A percentile compares a stretch with the other conserved stretches of the same genome.
Conservation (phyloP, 441 rosid species). For the Pelargonium hybrid region DNA sequence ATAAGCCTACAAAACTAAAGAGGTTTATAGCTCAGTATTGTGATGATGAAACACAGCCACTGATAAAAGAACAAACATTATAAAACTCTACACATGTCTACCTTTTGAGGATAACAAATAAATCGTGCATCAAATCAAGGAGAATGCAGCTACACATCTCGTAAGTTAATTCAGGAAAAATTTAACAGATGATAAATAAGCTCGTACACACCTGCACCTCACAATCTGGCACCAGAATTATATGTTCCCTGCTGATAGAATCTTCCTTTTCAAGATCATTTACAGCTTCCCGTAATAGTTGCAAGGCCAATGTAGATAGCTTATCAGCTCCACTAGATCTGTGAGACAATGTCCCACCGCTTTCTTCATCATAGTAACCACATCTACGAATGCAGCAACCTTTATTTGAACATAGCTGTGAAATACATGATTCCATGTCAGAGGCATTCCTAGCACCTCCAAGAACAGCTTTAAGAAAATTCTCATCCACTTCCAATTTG, state of each 20-base stretch:
- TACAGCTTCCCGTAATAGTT: conserved; percentile 51
- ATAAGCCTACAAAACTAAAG: background rate
- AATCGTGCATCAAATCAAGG: background rate
- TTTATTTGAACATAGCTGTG: conserved; percentile 36
- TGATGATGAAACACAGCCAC: background rate
- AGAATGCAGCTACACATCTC: background rate
- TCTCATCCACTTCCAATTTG: conserved; percentile 53
- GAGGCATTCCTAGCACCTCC: conserved; percentile 33
- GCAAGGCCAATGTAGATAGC: conserved; percentile 39
- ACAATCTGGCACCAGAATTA: conserved; percentile 59
- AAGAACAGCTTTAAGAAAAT: conserved; percentile 51
- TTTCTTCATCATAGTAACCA: conserved; percentile 32
- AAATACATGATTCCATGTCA: conserved; percentile 36
- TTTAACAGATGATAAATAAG: background rate
- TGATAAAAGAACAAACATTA: background rate
- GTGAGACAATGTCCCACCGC: conserved; percentile 23
- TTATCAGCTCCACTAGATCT: conserved; percentile 24
- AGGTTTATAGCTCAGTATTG: background rate
- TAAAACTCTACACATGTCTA: background rate
- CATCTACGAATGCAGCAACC: conserved; percentile 52
- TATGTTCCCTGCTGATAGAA: conserved; percentile 44
- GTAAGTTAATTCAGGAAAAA: background rate
- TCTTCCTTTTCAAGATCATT: conserved; percentile 44
- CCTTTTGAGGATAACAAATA: background rate
- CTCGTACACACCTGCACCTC: conserved; percentile 68